Evolutionary conservation across 2,329 filamentous ascomycete species (phyloP), one percentile per base, ranked within the genome.

Genomic region (Penicillium sp.): DNA sequence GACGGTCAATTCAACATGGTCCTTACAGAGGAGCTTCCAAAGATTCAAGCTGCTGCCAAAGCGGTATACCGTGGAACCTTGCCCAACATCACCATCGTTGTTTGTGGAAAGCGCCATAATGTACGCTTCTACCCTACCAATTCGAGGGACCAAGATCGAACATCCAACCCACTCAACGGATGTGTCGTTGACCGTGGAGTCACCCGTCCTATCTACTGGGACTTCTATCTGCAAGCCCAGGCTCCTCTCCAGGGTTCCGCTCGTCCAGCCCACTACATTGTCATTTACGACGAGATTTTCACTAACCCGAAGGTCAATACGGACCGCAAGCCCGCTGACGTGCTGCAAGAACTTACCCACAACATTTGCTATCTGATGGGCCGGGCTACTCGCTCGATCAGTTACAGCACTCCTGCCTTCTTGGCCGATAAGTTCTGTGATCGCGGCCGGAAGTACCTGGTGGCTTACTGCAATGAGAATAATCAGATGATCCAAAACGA

Each of bases 51-150:
- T 6, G 90, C 90, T 0, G 91, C 89, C 69, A 64, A 74, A 3
- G 70, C 78, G 27, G 46, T 81, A 0, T 93, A 90, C 66, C 78
- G 80, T 0, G 74, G 80, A 46, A 67, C 68, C 0, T 60, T 75
- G 6, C 89, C 90, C 0, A 85, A 82, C 46, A 78, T 96, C 15
- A 81, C 87, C 0, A 82, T 96, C 45, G 78, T 95, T 27, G 82
- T 96, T 4, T 91, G 91, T 0, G 90, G 91, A 19, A 96, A 96
- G 77, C 84, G 92, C 0, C 92, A 96, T 62, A 88, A 95, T 64
- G 93, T 90, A 0, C 85, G 92, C 0, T 94, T 96, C 74, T 96
- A 88, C 69, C 89, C 90, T 0, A 87, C 86, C 0, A 73, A 78
- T 0, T 62, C 75, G 2, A 55, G 68, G 0, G 78, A 81, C 1